Base-by-base conservation (phyloP, 2,329 filamentous ascomycete species). In the Diaporthe citri region DNA sequence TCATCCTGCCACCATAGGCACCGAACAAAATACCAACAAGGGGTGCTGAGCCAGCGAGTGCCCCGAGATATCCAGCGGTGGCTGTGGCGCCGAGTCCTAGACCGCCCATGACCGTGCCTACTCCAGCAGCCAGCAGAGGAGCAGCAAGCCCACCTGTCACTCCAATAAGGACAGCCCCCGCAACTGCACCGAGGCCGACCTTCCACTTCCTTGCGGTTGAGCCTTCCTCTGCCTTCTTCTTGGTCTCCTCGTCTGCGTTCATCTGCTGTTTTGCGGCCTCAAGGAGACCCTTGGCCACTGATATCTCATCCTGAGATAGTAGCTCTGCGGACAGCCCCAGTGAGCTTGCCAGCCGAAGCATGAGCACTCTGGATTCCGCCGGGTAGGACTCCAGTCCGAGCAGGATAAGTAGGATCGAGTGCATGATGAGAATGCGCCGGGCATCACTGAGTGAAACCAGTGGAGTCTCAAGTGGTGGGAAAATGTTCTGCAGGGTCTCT, bases 91-190 rank as follows among this genome's bases (percentile, higher is more conserved):
- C 96, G 1, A 98, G 87, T 0, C 96, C 96, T 1, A 98, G 88
- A 0, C 94, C 94, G 22, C 95, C 94, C 90, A 98, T 94, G 2
- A 98, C 88, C 0, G 93, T 92, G 3, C 95, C 96, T 13, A 98
- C 88, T 0, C 95, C 95, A 4, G 95, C 95, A 4, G 96, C 96
- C 17, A 98, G 93, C 0, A 98, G 86, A 0, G 96, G 96, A 0
- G 96, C 95, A 1, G 96, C 96, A 22, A 98, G 87, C 1, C 96
- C 96, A 28, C 96, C 96, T 0, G 95, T 98, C 6, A 98, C 90
- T 12, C 96, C 96, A n/a, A 98, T 96, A 1, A 98, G 86, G 0
- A 94, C 94, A 2, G 96, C 96, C 20, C 96, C 96, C 0, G 95
- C 95, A 0, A 97, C 95, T 13, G 94, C 94, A 0, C 96, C 96